These are phyloP conservation scores for Exidia glandulosa DNA, from an alignment of 768 basidiomycete genomes.

Conservation along the genomic window DNA sequence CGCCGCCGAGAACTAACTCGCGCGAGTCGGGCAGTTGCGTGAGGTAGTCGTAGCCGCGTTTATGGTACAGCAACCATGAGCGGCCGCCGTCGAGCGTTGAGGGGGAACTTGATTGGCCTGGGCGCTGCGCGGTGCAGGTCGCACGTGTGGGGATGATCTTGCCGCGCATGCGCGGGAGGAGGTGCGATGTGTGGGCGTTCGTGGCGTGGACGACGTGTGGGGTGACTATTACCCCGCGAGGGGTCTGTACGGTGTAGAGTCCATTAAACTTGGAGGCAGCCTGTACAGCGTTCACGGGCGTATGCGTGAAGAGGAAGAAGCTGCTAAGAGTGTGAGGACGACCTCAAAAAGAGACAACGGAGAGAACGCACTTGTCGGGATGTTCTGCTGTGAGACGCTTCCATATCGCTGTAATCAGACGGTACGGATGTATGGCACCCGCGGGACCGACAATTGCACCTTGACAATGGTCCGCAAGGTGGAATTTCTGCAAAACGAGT, in stretches of 20 bases:
- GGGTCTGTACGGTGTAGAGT: conserved; percentile 47
- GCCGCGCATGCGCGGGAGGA: conserved; percentile 28
- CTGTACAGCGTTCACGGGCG: conserved; percentile 47
- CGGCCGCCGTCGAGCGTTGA: conserved; percentile 28
- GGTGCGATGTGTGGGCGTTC: conserved; percentile 70
- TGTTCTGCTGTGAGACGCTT: conserved; percentile 40
- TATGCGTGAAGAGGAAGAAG: conserved; percentile 47
- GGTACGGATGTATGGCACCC: conserved; percentile 61
- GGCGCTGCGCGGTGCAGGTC: conserved; percentile 54
- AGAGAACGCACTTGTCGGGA: conserved; percentile 33
- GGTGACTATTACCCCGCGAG: conserved; percentile 44
- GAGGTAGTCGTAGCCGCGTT: conserved; percentile 48
- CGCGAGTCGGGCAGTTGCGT: conserved; percentile 45
- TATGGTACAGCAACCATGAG: conserved; percentile 49
- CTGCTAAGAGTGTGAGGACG: conserved; percentile 21
- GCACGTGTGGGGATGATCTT: conserved; percentile 14
- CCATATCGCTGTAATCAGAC: conserved; percentile 51
- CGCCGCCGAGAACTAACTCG: conserved; percentile 62
- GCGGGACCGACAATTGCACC: conserved; percentile 46
- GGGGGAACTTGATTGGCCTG: conserved; percentile 26
- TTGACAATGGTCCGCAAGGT: conserved; percentile 31
- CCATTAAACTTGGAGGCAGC: conserved; percentile 15
- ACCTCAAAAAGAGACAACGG: not conserved
- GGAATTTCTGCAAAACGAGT: conserved; percentile 33
- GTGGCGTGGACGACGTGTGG: conserved; percentile 72